Percentiles rank a stretch among this genome's conserved stretches.
Evolutionary conservation across 2,329 filamentous ascomycete species (phyloP).

Genomic region (Fusarium chuoi): DNA sequence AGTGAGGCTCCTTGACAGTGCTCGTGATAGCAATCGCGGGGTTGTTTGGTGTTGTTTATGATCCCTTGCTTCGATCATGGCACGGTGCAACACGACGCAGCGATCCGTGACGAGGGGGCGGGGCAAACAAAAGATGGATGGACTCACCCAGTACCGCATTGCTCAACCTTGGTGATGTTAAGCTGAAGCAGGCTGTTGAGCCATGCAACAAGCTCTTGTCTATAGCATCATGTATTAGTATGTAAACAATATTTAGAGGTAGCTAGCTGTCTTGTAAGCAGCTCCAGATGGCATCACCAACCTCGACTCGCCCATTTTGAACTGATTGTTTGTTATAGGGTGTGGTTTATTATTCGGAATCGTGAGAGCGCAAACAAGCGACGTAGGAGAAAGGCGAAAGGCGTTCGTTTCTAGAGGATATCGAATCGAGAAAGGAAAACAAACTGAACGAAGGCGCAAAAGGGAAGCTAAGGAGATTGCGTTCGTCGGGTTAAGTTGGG

Average conservation of each 20-base stretch:
- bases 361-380: constrained; percentile 1
- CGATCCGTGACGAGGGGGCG: constrained; percentile 40
- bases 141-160: constrained; percentile 92
- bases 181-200: constrained; percentile 97
- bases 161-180: constrained; percentile 98
- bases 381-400: neutral
- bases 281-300: constrained; percentile 41
- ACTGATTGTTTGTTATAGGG: constrained; percentile 34
- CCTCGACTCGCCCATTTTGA: constrained; percentile 62
- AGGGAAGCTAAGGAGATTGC: constrained; percentile 36
- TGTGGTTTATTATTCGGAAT: constrained; percentile 26
- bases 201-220: constrained; percentile 97
- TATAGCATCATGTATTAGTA: constrained; percentile 54
- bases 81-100: constrained; percentile 32
- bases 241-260: neutral
- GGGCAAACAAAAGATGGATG: constrained; percentile 49
- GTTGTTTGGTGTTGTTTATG: constrained; percentile 22
- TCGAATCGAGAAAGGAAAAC: constrained; percentile 10
- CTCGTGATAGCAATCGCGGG: constrained; percentile 22
- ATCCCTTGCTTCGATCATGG: constrained; percentile 26
- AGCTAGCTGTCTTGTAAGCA: neutral
- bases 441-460: constrained; percentile 17
- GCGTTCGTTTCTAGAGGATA: neutral
- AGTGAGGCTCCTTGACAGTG: neutral
- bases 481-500: constrained; percentile 36